Conservation (phyloP, 2,329 filamentous ascomycete genomes). For the Blastomyces gilchristii region DNA sequence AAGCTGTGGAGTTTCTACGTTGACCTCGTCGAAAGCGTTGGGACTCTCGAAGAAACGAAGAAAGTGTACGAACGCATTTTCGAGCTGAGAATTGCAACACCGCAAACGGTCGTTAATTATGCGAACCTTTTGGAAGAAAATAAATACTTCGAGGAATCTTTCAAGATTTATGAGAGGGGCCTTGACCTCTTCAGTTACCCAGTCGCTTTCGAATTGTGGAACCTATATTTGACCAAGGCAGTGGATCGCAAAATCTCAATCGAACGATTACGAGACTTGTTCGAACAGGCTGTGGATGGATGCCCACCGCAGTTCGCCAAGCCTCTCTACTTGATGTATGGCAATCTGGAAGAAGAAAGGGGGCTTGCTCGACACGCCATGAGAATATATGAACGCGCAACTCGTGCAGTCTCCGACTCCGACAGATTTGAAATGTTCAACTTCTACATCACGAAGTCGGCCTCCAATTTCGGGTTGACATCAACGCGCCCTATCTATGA, state of each 20-base stretch:
- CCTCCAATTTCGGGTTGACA: conserved; percentile 92
- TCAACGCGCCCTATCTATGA: conserved; percentile 95
- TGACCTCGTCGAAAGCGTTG: conserved; percentile 90
- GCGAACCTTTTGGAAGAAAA: conserved; percentile 91
- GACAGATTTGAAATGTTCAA: conserved; percentile 97
- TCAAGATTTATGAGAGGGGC: conserved; percentile 94
- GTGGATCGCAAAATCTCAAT: conserved; percentile 94
- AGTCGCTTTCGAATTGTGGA: conserved; percentile 97
- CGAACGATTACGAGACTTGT: conserved; percentile 84
- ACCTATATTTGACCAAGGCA: conserved; percentile 92
- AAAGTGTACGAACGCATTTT: conserved; percentile 97
- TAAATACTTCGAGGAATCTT: conserved; percentile 91
- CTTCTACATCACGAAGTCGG: conserved; percentile 98
- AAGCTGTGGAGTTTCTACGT: conserved; percentile 99
- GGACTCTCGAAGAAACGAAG: conserved; percentile 79
- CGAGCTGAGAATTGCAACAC: conserved; percentile 92
- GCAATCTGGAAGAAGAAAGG: conserved; percentile 89
- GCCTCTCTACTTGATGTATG: conserved; percentile 94
- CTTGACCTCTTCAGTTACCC: conserved; percentile 98
- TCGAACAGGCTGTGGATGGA: conserved; percentile 91
- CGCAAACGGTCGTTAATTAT: conserved; percentile 97
- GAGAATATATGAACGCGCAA: conserved; percentile 97
- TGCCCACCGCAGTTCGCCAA: conserved; percentile 95
- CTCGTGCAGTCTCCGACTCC: conserved; percentile 85
- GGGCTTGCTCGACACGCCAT: conserved; percentile 92